Evolutionary conservation across 1,284 basidiomycete species (phyloP).

Genomic region (Takashimella koratensis): DNA sequence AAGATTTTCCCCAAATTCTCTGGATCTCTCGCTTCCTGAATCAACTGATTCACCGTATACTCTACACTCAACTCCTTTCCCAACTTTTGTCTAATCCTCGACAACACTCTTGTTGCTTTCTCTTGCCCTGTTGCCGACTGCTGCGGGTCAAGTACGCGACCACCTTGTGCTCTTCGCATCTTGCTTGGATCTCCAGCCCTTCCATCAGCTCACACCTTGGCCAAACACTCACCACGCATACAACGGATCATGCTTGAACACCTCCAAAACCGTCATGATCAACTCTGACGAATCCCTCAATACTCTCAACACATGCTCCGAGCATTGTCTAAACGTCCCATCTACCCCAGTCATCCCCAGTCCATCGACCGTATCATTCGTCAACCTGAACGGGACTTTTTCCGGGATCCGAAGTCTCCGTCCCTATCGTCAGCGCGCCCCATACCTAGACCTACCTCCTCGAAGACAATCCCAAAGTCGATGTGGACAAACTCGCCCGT

Average conservation of each 20-base stretch:
- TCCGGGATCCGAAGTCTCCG: conserved; percentile 78
- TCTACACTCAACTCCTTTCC: conserved; percentile 82
- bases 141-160: conserved; percentile 13
- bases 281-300: conserved; percentile 78
- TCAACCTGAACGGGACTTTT: conserved; percentile 90
- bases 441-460: conserved; percentile 60
- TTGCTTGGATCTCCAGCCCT: conserved; percentile 59
- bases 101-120: conserved; percentile 83
- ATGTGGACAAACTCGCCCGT: conserved; percentile 91
- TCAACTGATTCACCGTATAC: conserved; percentile 88
- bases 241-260: conserved; percentile 94
- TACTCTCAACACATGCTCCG: conserved; percentile 89
- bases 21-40: conserved; percentile 79
- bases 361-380: conserved; percentile 88
- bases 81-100: conserved; percentile 72
- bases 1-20: conserved; percentile 76
- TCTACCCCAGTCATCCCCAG: conserved; percentile 86
- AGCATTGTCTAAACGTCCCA: conserved; percentile 91
- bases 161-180: conserved; percentile 47
- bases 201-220: conserved; percentile 28
- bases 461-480: conserved; percentile 94
- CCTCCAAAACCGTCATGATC: conserved; percentile 91
- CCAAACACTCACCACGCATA: conserved; percentile 72
- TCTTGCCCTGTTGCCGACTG: conserved; percentile 60
- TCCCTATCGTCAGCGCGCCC: conserved; percentile 58